phyloP scores from a whole-genome alignment of 345 rosid genomes.

The Toxicodendron radicans region DNA sequence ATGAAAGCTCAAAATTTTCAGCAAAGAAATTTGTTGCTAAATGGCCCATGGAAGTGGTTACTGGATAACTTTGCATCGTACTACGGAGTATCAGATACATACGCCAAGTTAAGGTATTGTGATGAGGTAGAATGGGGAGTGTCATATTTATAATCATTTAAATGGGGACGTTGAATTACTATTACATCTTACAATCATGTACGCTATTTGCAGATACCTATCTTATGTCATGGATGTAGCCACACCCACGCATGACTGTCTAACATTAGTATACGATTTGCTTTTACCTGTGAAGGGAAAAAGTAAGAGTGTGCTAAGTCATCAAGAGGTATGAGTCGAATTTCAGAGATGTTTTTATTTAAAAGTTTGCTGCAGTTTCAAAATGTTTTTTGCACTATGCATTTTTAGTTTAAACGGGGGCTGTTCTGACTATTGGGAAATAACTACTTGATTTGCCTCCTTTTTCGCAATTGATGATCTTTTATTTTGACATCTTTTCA shows the following conservation, averaged over 20 bases:
- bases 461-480: constrained; percentile 4
- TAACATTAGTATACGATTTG: constrained; percentile 67
- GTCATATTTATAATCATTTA: not conserved
- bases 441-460: not conserved
- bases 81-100: constrained; percentile 88
- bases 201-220: constrained; percentile 62
- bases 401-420: not conserved
- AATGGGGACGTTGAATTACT: not conserved
- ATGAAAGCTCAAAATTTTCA: constrained; percentile 83
- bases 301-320: constrained; percentile 70
- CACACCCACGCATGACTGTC: constrained; percentile 91
- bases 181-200: constrained; percentile 10
- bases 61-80: constrained; percentile 78
- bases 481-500: constrained; percentile 7
- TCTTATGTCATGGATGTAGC: constrained; percentile 97
- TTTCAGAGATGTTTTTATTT: not conserved
- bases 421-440: not conserved
- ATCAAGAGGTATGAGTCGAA: constrained; percentile 76
- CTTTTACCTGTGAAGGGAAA: constrained; percentile 74
- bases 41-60: constrained; percentile 93
- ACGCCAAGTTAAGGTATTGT: constrained; percentile 76
- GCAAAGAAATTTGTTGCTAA: constrained; percentile 71
- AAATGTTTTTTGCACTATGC: no score
- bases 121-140: constrained; percentile 17
- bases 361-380: not conserved